phyloP scores from a whole-genome alignment of 2,329 filamentous ascomycete genomes.

The Curvularia sp. region DNA sequence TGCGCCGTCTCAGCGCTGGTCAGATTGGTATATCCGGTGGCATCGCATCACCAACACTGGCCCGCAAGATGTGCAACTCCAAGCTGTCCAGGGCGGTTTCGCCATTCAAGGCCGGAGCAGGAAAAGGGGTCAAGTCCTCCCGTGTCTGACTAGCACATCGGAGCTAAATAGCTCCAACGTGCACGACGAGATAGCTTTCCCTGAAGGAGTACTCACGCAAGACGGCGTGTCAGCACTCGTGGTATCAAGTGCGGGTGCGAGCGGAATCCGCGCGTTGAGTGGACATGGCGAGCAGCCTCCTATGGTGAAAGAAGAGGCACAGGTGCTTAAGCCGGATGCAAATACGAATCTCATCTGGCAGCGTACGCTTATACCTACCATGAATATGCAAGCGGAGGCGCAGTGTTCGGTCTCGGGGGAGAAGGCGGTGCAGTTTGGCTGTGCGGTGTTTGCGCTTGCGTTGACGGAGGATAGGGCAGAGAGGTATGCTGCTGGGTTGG shows the following conservation, averaged over 20 bases:
- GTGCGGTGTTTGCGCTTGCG: slow-evolving; percentile 36
- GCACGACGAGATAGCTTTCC: neutral
- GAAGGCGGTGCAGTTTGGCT: slow-evolving; percentile 10
- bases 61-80: neutral
- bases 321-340: slow-evolving; percentile 44
- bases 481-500: slow-evolving; percentile 20
- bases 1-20: slow-evolving; percentile 35
- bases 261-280: slow-evolving; percentile 29
- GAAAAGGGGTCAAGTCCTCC: slow-evolving; percentile 29
- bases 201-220: slow-evolving; percentile 29
- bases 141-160: neutral
- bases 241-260: slow-evolving; percentile 39
- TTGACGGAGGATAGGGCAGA: slow-evolving; percentile 23
- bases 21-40: slow-evolving; percentile 40
- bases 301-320: neutral
- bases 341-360: slow-evolving; percentile 48
- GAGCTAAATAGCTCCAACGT: neutral
- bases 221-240: slow-evolving; percentile 20
- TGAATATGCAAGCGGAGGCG: slow-evolving; percentile 14
- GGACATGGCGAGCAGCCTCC: neutral
- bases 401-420: neutral
- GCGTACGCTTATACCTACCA: slow-evolving; percentile 41
- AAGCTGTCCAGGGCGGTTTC: slow-evolving; percentile 38
- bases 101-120: slow-evolving; percentile 39
- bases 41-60: slow-evolving; percentile 28